A percentile compares a stretch with the other conserved stretches of the same genome.
Evolutionary conservation across 805 yeast species (phyloP).

Genomic region (Candida peoriensis): DNA sequence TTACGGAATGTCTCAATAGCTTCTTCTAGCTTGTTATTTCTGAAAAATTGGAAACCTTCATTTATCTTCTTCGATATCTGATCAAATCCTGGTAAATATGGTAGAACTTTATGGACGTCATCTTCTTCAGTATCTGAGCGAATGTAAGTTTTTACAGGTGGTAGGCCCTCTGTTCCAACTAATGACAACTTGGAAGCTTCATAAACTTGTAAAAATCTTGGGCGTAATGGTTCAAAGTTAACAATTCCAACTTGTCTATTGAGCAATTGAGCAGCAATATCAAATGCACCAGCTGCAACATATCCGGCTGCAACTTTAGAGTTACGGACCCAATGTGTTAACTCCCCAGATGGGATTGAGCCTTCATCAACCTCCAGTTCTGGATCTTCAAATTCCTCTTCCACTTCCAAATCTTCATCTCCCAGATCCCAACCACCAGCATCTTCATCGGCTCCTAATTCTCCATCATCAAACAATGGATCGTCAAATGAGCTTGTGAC

Average conservation of each 20-base stretch:
- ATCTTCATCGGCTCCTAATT: constrained; percentile 40
- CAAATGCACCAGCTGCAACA: constrained; percentile 95
- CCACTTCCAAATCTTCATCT: constrained; percentile 72
- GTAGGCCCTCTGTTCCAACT: constrained; percentile 65
- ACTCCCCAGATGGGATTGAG: constrained; percentile 39
- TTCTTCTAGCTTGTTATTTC: constrained; percentile 73
- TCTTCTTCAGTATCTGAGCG: constrained; percentile 59
- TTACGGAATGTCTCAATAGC: constrained; percentile 79
- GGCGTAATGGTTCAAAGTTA: constrained; percentile 81
- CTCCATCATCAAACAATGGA: constrained; percentile 39
- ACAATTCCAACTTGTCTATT: constrained; percentile 85
- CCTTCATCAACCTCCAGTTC: constrained; percentile 32
- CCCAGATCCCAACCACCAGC: constrained; percentile 80
- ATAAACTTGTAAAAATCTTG: constrained; percentile 79
- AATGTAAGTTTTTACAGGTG: constrained; percentile 63
- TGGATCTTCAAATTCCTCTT: constrained; percentile 51
- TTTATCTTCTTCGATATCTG: constrained; percentile 52
- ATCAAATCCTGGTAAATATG: constrained; percentile 72
- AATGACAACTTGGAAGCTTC: constrained; percentile 72
- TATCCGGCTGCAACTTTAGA: constrained; percentile 88
- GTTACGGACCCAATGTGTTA: constrained; percentile 79
- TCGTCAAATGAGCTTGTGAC: constrained; percentile 26
- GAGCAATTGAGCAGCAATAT: constrained; percentile 89
- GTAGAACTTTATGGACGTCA: constrained; percentile 43
- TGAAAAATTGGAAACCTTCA: constrained; percentile 78